Percentiles rank a stretch among this genome's conserved stretches.
Conservation (phyloP, 768 basidiomycete genomes). For the Chalciporus pseudorubinellus region DNA sequence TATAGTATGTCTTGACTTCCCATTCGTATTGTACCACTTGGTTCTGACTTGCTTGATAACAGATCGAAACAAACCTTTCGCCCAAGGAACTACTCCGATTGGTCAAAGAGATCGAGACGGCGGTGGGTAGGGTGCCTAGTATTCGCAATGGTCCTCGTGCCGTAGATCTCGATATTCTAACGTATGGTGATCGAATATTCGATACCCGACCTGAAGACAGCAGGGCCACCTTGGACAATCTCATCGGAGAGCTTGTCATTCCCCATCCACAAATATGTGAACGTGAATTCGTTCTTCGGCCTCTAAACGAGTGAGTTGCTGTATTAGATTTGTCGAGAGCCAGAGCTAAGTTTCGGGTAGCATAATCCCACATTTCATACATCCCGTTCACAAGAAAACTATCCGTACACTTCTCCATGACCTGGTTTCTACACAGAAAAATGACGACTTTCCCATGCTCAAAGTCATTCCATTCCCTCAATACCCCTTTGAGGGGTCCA, state of each 20-base stretch:
- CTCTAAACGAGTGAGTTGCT: constrained; percentile 71
- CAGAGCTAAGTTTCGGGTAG: constrained; percentile 38
- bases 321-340: not conserved
- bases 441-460: constrained; percentile 48
- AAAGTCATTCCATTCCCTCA: constrained; percentile 76
- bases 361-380: constrained; percentile 72
- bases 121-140: constrained; percentile 76
- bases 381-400: constrained; percentile 55
- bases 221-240: constrained; percentile 52
- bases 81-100: constrained; percentile 58
- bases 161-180: constrained; percentile 85
- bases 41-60: not conserved
- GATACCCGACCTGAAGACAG: constrained; percentile 50
- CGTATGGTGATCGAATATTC: constrained; percentile 62
- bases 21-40: not conserved
- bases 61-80: constrained; percentile 75
- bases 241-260: constrained; percentile 69
- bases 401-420: constrained; percentile 47
- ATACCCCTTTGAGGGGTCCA: constrained; percentile 38
- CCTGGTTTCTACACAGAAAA: constrained; percentile 32
- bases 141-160: constrained; percentile 85
- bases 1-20: constrained; percentile 51
- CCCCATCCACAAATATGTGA: constrained; percentile 83
- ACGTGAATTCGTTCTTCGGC: constrained; percentile 89
- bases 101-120: constrained; percentile 69